Evolutionary conservation across 192 early-diverging fungal species (phyloP), one percentile per base, ranked within the genome.

Genomic region (Entomortierella parvispora): DNA sequence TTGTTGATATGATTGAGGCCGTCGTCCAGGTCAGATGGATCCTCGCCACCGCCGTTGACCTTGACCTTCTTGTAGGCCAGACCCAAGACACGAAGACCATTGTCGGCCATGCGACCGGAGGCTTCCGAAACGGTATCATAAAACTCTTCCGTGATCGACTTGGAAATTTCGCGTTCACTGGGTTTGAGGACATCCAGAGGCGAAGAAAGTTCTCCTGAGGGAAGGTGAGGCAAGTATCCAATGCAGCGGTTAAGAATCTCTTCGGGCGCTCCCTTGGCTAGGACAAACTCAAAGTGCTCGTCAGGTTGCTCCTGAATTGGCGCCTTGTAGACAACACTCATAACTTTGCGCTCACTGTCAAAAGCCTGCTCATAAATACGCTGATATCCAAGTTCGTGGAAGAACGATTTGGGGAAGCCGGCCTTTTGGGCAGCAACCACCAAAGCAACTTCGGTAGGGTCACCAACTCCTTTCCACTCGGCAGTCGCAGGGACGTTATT

Each of bases 381-480:
- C 8, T 58, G 77, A n/a, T 93, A 81, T 31, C 87, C 89, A 17
- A 81, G 52, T 10, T 71, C 63, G 18, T 88, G 79, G 81, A 92
- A 95, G 68, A 78, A 89, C 18, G 84, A 68, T 53, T 90, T 88
- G 31, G 89, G 72, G 49, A 95, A 89, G 0, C 93, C 91, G 22
- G 90, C 89, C 72, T 97, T 96, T 56, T 94, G 88, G 0, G 94
- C 90, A 1, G 94, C 95, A 51, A 93, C 89, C 3, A 93, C 85
- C 81, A 99, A 71, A 5, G 96, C 97, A 8, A 98, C 91, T 75
- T 99, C 97, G n/a, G 97, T 99, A 6, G 97, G 91, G 81, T 99
- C 97, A 33, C 97, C 97, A 45, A 93, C 77, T 15, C 87, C 81
- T 66, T 88, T 93, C 85, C 91, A 95, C 57, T 82, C 76, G 15